phyloP scores from a whole-genome alignment of 441 rosid species.

The Breynia disticha region DNA sequence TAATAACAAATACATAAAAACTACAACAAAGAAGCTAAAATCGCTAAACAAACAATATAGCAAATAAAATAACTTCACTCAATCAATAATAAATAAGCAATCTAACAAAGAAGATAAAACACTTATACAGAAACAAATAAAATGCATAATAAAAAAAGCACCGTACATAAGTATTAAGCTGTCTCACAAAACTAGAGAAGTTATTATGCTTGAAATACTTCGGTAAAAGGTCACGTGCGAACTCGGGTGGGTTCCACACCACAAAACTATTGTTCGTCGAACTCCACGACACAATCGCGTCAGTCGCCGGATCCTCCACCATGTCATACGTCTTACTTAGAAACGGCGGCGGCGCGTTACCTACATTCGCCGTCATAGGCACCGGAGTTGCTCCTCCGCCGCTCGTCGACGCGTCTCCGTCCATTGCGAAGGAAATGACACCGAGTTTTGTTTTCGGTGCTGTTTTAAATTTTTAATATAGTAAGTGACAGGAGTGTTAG shows the following conservation, averaged over 20 bases:
- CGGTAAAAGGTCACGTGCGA: constrained; percentile 74
- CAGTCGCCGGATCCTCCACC: constrained; percentile 75
- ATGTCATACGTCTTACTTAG: constrained; percentile 92
- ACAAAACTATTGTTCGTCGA: constrained; percentile 61
- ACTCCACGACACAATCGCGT: constrained; percentile 76
- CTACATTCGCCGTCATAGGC: constrained; percentile 44
- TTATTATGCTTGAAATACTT: constrained; percentile 84
- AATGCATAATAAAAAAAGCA: too few relatives aligned
- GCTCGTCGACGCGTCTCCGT: constrained; percentile 27
- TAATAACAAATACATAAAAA: too few relatives aligned
- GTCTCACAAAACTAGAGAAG: constrained; percentile 90
- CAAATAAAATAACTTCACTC: too few relatives aligned
- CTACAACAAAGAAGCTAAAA: too few relatives aligned
- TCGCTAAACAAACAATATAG: too few relatives aligned
- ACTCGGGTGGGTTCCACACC: constrained; percentile 90
- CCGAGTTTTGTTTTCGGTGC: too few relatives aligned
- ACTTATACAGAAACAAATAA: too few relatives aligned
- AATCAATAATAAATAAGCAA: too few relatives aligned
- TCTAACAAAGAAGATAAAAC: too few relatives aligned
- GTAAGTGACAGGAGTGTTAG: too few relatives aligned
- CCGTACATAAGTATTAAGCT: constrained; percentile 79
- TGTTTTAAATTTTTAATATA: too few relatives aligned
- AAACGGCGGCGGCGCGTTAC: constrained; percentile 82
- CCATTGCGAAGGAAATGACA: too few relatives aligned
- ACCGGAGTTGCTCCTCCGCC: constrained; percentile 28